These are phyloP conservation scores for Xerocomus cyaneibrunnescens DNA, from an alignment of 1,284 basidiomycete genomes.

Conservation along the genomic window DNA sequence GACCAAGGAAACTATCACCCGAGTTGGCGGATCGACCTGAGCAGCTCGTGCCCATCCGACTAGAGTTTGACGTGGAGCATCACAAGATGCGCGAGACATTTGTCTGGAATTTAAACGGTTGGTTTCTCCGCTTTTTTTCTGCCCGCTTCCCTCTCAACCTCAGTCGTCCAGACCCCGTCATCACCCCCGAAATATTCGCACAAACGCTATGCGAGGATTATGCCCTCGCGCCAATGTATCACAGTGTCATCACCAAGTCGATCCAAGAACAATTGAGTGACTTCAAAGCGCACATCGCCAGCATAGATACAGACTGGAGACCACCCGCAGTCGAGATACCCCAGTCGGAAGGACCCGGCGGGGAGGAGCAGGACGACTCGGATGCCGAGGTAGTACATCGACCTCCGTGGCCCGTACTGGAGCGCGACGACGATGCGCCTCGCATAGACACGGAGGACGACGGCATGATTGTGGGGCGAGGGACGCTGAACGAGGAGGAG, in stretches of 20 bases:
- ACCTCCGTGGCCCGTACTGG: slow-evolving; percentile 6
- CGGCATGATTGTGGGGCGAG: slow-evolving; percentile 39
- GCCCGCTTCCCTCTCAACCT: not conserved
- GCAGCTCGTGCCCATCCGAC: slow-evolving; percentile 86
- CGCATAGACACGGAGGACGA: slow-evolving; percentile 23
- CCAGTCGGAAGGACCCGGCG: slow-evolving; percentile 23
- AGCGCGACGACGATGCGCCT: slow-evolving; percentile 3
- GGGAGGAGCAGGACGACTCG: slow-evolving; percentile 36
- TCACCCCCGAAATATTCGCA: slow-evolving; percentile 90
- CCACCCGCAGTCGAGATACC: slow-evolving; percentile 24
- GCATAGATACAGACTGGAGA: slow-evolving; percentile 42
- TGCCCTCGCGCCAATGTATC: slow-evolving; percentile 69
- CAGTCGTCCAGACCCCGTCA: slow-evolving; percentile 67
- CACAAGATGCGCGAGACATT: slow-evolving; percentile 95
- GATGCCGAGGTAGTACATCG: slow-evolving; percentile 38
- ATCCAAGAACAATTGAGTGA: slow-evolving; percentile 89
- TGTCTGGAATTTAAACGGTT: slow-evolving; percentile 94
- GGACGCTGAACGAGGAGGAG: slow-evolving; percentile 51
- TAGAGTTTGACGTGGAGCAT: slow-evolving; percentile 93
- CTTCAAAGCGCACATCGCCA: slow-evolving; percentile 64
- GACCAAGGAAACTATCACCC: slow-evolving; percentile 59
- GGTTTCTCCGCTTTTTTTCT: slow-evolving; percentile 22
- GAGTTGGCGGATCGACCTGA: slow-evolving; percentile 67
- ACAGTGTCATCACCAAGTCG: slow-evolving; percentile 72
- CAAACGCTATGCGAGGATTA: slow-evolving; percentile 93